Percentiles rank a stretch among this genome's conserved stretches.
Conservation (phyloP, 352 stramenopile genomes). For the Pythium aquatile region DNA sequence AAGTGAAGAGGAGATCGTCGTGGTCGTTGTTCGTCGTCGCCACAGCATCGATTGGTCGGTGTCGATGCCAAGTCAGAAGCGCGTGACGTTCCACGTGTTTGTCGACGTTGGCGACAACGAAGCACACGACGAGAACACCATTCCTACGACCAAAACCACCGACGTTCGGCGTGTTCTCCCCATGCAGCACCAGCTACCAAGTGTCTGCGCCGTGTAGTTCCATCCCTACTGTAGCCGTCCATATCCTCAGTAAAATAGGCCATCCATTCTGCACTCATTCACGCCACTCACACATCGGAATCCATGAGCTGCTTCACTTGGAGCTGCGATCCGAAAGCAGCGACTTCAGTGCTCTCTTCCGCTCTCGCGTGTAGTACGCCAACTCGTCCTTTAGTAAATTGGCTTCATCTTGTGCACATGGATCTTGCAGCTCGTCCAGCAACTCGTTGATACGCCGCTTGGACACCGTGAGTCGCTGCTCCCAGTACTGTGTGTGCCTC, state of each 20-base stretch:
- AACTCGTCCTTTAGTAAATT: constrained; percentile 17
- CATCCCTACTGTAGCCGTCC: neutral
- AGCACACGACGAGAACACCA: neutral
- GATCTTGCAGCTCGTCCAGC: constrained; percentile 4
- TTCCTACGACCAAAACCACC: too few relatives aligned
- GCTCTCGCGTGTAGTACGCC: constrained; percentile 18
- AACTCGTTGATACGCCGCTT: constrained; percentile 22
- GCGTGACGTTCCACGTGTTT: neutral
- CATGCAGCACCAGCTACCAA: neutral
- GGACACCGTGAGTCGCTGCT: constrained; percentile 14
- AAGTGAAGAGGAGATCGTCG: constrained; percentile 2
- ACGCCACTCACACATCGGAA: neutral
- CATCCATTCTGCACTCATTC: constrained; percentile 1
- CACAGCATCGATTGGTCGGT: constrained; percentile 4
- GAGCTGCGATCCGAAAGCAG: neutral
- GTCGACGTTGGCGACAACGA: neutral
- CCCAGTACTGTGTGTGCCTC: constrained; percentile 21
- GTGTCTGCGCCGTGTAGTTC: constrained; percentile 5
- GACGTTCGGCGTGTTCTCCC: neutral
- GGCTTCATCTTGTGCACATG: neutral
- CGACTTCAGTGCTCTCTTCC: constrained; percentile 12
- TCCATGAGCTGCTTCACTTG: neutral
- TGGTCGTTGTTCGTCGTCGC: constrained; percentile 7
- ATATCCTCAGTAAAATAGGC: neutral
- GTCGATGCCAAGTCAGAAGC: neutral